Evolutionary conservation across 2,329 filamentous ascomycete genomes (phyloP), one percentile per base, ranked within the genome.

Genomic region (Claviceps spartinae): DNA sequence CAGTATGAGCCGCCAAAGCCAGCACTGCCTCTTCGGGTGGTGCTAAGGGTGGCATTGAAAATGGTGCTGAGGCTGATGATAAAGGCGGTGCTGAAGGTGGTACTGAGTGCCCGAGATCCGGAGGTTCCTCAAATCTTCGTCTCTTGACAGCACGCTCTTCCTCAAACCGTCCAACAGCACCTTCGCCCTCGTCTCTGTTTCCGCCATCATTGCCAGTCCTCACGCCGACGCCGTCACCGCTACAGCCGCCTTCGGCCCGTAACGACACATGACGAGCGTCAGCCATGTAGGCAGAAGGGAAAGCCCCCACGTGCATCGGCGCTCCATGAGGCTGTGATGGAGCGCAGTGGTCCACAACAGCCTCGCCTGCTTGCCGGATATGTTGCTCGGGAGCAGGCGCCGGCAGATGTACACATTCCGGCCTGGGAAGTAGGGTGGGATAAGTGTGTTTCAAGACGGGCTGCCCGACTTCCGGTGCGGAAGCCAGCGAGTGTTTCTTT

Each of bases 11-110:
- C 18, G 72, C 70, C 43, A 77, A 59, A 7, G 71, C 73, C 54
- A 77, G 55, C 13, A 77, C 70, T 5, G 72, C 72, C 52, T 77
- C 74, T 30, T 75, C 72, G 14, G 74, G 59, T 0, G 63, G 59
- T 1, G 9, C 30, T 34, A 34, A 34, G 9, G 9, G 3, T 11
- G 24, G 4, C 4, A 1, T 4, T 24, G 24, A 24, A 24, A 5
- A 5, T 24, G 30, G 30, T 34, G 30, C 9, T 11, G 9, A 30
- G 7, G 8, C 7, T 30, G 26, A 7, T 30, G 26, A 8, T 9
- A 4, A 30, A 9, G 26, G 26, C 1, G 26, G 26, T 30, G 26
- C 26, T 30, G 24, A 30, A 9, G 74, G 59, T 1, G 63, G 59
- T 1, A 62, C 56, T 8, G 63, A 60, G 16, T 68, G 64, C 11